A percentile compares a stretch with the other conserved stretches of the same genome.
Evolutionary conservation across 2,329 filamentous ascomycete species (phyloP).

Genomic region (Penicillium crustosum): DNA sequence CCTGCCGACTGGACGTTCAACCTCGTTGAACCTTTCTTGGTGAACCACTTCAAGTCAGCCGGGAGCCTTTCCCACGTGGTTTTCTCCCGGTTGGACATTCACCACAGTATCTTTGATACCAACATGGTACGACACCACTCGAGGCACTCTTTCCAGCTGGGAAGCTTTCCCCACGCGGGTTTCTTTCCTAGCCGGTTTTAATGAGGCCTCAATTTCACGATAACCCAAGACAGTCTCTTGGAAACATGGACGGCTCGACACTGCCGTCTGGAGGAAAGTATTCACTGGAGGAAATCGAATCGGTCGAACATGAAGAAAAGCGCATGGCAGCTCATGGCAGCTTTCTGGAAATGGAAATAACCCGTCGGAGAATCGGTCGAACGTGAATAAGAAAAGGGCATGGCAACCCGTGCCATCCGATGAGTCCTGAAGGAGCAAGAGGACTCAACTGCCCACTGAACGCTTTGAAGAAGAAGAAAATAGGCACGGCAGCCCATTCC

Average conservation of each 20-base stretch:
- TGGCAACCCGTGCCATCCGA: not conserved
- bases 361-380: not conserved
- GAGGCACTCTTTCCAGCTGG: slow-evolving; percentile 2
- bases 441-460: not conserved
- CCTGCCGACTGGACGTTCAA: not conserved
- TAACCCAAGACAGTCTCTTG: not conserved
- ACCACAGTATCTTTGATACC: not conserved
- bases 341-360: not conserved
- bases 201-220: not conserved
- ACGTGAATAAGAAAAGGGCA: not conserved
- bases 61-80: not conserved
- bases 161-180: not conserved
- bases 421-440: not conserved
- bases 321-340: too few species aligned
- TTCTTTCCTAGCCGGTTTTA: not conserved
- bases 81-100: not conserved
- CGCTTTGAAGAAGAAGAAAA: not conserved
- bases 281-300: not conserved
- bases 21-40: not conserved
- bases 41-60: not conserved
- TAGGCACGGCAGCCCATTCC: not conserved
- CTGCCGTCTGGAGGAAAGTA: not conserved
- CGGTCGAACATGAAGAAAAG: not conserved
- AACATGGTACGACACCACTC: not conserved
- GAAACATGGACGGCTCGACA: not conserved